A percentile compares a stretch with the other conserved stretches of the same genome.
These are phyloP conservation scores for Hypomontagnella submonticulosa DNA, from an alignment of 495 filamentous ascomycete genomes.

Conservation along the genomic window DNA sequence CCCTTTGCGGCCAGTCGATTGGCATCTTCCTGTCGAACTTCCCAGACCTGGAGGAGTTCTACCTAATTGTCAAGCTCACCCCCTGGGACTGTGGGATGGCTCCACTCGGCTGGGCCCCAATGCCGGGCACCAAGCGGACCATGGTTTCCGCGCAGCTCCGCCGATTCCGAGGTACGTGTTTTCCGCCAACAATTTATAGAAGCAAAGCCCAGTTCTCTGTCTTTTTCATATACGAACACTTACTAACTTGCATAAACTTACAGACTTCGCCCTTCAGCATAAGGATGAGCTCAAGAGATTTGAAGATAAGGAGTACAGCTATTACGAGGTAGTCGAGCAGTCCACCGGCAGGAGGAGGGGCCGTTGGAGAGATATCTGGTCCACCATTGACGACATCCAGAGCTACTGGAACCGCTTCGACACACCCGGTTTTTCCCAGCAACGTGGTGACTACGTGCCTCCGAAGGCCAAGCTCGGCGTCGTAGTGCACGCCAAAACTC, in stretches of 20 bases:
- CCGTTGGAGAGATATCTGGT: not conserved
- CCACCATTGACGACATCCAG: too few species aligned
- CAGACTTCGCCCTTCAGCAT: too few species aligned
- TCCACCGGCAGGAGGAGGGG: not conserved
- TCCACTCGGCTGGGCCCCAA: too few species aligned
- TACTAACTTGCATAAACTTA: slow-evolving; percentile 14
- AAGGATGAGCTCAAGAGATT: slow-evolving; percentile 7
- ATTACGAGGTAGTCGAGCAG: slow-evolving; percentile 18
- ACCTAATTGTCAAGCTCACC: too few species aligned
- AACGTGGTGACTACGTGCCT: too few species aligned
- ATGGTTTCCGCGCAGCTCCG: not conserved
- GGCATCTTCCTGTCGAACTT: slow-evolving; percentile 37
- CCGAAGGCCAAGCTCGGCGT: too few species aligned
- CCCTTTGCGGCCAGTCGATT: slow-evolving; percentile 30
- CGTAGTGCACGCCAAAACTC: too few species aligned
- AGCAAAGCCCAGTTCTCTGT: too few species aligned
- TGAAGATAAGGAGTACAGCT: not conserved
- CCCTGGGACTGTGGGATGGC: too few species aligned
- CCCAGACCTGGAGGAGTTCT: slow-evolving; percentile 37
- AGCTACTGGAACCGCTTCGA: too few species aligned
- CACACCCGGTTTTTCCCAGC: too few species aligned
- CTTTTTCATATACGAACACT: not conserved
- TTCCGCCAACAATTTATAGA: not conserved
- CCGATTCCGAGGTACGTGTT: slow-evolving; percentile 20
- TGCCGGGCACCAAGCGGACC: not conserved